These are phyloP conservation scores for Malassezia nana DNA, from an alignment of 1,284 basidiomycete species.

Conservation along the genomic window DNA sequence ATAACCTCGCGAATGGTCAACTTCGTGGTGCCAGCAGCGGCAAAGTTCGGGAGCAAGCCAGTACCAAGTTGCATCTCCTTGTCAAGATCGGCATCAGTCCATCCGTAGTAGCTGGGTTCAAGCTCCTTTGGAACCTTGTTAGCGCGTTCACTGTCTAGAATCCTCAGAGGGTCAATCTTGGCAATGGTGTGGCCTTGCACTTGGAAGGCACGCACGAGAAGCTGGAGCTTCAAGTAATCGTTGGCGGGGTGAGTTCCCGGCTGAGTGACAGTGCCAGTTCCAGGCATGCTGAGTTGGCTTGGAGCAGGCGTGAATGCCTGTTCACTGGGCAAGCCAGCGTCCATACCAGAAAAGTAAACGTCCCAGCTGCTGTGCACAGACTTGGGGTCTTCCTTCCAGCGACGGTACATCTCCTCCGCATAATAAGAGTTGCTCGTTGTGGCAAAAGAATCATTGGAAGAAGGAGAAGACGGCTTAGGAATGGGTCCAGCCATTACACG, in stretches of 20 bases:
- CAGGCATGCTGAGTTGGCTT: conserved; percentile 55
- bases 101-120: conserved; percentile 61
- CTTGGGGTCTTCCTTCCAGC: conserved; percentile 57
- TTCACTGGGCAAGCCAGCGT: conserved; percentile 71
- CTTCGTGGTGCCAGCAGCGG: conserved; percentile 73
- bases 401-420: conserved; percentile 63
- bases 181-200: conserved; percentile 95
- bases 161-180: conserved; percentile 86
- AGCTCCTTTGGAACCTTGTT: conserved; percentile 37
- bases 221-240: conserved; percentile 69
- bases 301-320: conserved; percentile 81
- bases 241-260: conserved; percentile 66
- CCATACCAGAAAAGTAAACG: conserved; percentile 85
- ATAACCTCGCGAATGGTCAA: conserved; percentile 90
- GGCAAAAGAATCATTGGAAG: conserved; percentile 35
- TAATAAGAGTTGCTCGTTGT: conserved; percentile 82
- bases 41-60: conserved; percentile 82
- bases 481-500: neutral
- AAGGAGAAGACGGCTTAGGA: conserved; percentile 21
- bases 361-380: conserved; percentile 93
- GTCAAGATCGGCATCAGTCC: conserved; percentile 82
- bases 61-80: conserved; percentile 89
- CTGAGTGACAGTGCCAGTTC: conserved; percentile 55
- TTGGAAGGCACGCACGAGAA: conserved; percentile 78
- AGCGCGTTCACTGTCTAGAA: conserved; percentile 74